Percentiles rank a stretch among this genome's conserved stretches.
phyloP scores from a whole-genome alignment of 2,329 filamentous ascomycete genomes.

The Verticillium tricorpus region DNA sequence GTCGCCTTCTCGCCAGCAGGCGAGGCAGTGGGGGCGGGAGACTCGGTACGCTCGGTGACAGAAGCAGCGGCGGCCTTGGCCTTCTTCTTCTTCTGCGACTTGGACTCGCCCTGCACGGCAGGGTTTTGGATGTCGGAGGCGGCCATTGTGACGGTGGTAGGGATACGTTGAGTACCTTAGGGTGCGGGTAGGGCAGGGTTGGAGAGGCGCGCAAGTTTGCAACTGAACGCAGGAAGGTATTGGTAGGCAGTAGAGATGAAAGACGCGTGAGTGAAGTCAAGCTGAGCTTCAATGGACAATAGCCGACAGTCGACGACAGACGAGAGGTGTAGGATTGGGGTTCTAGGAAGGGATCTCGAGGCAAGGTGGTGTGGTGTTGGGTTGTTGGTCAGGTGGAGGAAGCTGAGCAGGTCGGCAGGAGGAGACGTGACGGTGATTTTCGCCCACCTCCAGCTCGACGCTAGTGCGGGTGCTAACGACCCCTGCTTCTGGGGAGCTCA shows the following conservation, averaged over 20 bases:
- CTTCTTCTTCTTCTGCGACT: constrained; percentile 62
- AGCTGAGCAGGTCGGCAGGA: background rate
- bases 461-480: background rate
- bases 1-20: constrained; percentile 25
- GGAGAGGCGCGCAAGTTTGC: background rate
- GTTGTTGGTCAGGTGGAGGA: background rate
- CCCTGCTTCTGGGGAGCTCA: background rate
- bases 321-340: constrained; percentile 1
- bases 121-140: constrained; percentile 59
- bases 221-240: constrained; percentile 1
- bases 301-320: background rate
- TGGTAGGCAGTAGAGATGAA: background rate
- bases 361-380: background rate
- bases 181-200: constrained; percentile 4
- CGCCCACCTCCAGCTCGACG: background rate
- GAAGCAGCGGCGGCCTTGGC: constrained; percentile 64
- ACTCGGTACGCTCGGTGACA: constrained; percentile 48
- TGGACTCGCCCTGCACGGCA: constrained; percentile 55
- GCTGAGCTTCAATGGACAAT: background rate
- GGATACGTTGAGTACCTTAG: background rate
- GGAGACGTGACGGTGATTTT: background rate
- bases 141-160: constrained; percentile 49
- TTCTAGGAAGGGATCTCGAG: background rate
- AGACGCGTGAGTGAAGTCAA: background rate
- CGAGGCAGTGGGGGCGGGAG: constrained; percentile 47